These are phyloP conservation scores for Orbilia javanica DNA, from an alignment of 2,329 filamentous ascomycete species.

Conservation along the genomic window DNA sequence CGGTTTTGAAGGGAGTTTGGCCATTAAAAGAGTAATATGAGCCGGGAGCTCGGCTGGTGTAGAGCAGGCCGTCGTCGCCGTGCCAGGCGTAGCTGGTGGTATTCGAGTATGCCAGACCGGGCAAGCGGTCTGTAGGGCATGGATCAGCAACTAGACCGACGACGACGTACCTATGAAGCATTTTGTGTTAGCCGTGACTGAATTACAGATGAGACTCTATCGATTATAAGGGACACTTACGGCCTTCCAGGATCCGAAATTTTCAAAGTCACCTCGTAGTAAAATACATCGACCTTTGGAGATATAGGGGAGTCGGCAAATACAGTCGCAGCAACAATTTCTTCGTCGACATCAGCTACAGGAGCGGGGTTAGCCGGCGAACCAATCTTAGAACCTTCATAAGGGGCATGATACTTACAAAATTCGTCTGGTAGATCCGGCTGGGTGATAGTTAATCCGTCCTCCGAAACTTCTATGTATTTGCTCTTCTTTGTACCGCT, in stretches of 20 bases:
- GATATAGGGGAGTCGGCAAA: constrained; percentile 39
- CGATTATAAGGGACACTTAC: constrained; percentile 1
- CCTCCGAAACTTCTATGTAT: constrained; percentile 38
- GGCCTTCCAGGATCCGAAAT: constrained; percentile 11
- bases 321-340: constrained; percentile 12
- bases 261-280: constrained; percentile 28
- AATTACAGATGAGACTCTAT: not conserved
- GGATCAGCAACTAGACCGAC: constrained; percentile 42
- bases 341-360: constrained; percentile 14
- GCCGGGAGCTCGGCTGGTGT: constrained; percentile 10
- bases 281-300: constrained; percentile 43
- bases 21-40: constrained; percentile 5
- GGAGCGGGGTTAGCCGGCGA: not conserved
- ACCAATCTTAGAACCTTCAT: not conserved
- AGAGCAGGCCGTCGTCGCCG: constrained; percentile 37
- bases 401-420: constrained; percentile 10
- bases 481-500: constrained; percentile 42
- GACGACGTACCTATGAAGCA: constrained; percentile 22
- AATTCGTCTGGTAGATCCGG: constrained; percentile 14
- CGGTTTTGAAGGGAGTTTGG: not conserved
- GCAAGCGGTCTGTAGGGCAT: constrained; percentile 33
- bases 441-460: constrained; percentile 23
- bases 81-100: constrained; percentile 45
- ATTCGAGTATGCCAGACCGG: constrained; percentile 27
- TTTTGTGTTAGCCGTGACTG: not conserved